Base-by-base conservation (phyloP, 1,139 yeast species). In the Diutina siamensis region DNA sequence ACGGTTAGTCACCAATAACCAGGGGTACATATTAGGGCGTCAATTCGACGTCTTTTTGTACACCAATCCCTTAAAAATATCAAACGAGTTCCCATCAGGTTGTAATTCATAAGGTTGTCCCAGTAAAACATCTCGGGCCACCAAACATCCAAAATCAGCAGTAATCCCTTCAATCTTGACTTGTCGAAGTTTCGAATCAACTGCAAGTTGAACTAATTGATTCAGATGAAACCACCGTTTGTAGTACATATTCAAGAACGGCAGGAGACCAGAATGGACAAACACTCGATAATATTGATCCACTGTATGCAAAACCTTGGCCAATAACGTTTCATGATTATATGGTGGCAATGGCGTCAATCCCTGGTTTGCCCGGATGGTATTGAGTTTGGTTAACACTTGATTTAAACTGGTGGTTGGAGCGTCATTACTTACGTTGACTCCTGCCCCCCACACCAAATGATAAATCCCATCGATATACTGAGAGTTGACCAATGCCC, bases 41-140 rank as follows among this genome's bases (percentile, higher is more conserved):
- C n/a, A n/a, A n/a, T n/a, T n/a, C n/a, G n/a, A n/a, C 4, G 42
- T 38, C 15, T 80, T 82, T 54, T 74, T 79, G 49, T 87, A 84
- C n/a, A 94, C 83, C 51, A 94, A 67, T 0, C 98, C 97, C 55
- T 76, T 83, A 67, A 92, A 83, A 70, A 94, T 89, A 59, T 94
- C 98, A 58, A 94, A 94, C 2, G 97, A 86, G 60, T 94, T 94
- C 0, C 98, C 98, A 60, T 94, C 98, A 0, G 99, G 98, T 59
- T 88, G 97, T 44, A 94, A 65, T 54, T 86, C 83, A 53, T 74
- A 79, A 3, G 59, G 63, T 35, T 68, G 71, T 1, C 86, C 83
- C 3, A 78, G 76, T 44, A 68, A 70, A 7, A 78, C 62, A 53
- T 85, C 95, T 49, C 77, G 78, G 1, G 86, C 98, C 21, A 81